Evolutionary conservation across 2,329 filamentous ascomycete genomes (phyloP).

Genomic region (Neophaeococcomyces mojaviensis): DNA sequence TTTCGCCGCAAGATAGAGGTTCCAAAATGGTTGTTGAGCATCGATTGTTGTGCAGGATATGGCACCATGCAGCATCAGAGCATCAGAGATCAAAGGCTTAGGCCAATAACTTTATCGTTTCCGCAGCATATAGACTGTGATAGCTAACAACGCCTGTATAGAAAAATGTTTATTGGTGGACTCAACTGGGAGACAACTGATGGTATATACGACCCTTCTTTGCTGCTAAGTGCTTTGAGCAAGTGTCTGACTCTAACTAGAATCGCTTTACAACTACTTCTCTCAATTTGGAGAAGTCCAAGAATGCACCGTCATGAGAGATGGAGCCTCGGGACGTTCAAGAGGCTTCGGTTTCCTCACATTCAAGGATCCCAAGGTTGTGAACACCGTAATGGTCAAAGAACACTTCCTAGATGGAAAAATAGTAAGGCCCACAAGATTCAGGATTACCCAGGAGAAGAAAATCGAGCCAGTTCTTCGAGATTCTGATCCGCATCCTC

Average conservation of each 20-base stretch:
- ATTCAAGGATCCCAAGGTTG: conserved; percentile 94
- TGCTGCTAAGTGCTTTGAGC: conserved; percentile 8
- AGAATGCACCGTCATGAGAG: conserved; percentile 98
- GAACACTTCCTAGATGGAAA: conserved; percentile 97
- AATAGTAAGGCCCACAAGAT: conserved; percentile 60
- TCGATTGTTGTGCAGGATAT: neutral
- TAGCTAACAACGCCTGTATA: conserved; percentile 42
- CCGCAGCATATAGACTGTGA: conserved; percentile 8
- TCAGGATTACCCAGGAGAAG: conserved; percentile 19
- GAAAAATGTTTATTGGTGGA: conserved; percentile 99
- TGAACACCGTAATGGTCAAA: conserved; percentile 99
- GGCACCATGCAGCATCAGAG: conserved; percentile 5
- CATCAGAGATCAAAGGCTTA: neutral
- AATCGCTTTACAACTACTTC: conserved; percentile 95
- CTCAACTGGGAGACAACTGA: conserved; percentile 99
- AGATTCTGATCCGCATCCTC: neutral
- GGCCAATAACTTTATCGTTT: neutral
- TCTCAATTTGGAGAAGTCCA: conserved; percentile 95
- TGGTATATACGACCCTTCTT: conserved; percentile 53
- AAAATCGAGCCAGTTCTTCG: conserved; percentile 14
- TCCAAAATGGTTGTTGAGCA: too few relatives aligned
- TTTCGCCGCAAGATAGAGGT: too few relatives aligned
- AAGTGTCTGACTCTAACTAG: conserved; percentile 41
- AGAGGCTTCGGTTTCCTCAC: conserved; percentile 96
- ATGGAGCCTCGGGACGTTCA: conserved; percentile 85